Evolutionary conservation across 805 yeast species (phyloP).

Genomic region (Candida xyloterini): DNA sequence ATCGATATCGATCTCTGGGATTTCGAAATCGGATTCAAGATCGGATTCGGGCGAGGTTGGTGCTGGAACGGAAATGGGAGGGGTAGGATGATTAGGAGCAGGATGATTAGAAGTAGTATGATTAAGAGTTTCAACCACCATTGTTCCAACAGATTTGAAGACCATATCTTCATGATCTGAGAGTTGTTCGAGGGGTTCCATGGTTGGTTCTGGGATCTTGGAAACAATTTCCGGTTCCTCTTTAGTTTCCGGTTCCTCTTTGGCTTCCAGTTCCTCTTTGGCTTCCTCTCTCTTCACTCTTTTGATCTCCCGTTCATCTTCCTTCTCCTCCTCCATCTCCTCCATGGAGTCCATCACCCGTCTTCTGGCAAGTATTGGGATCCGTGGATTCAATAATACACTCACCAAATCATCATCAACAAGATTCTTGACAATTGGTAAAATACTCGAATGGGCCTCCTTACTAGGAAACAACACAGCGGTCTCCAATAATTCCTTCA

Average conservation of each 20-base stretch:
- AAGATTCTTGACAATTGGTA: conserved; percentile 65
- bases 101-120: background rate
- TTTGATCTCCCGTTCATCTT: conserved; percentile 9
- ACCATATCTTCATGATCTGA: conserved; percentile 15
- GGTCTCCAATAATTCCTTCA: conserved; percentile 39
- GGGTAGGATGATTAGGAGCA: background rate
- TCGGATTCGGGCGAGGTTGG: conserved; percentile 20
- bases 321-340: conserved; percentile 11
- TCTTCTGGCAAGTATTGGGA: conserved; percentile 46
- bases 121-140: background rate
- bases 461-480: conserved; percentile 68
- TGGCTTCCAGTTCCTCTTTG: background rate
- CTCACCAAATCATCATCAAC: conserved; percentile 51
- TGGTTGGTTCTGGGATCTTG: background rate
- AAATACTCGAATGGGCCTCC: conserved; percentile 49
- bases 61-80: background rate
- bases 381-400: conserved; percentile 68
- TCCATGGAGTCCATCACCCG: background rate
- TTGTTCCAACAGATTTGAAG: conserved; percentile 15
- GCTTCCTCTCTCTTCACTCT: conserved; percentile 1
- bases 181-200: background rate
- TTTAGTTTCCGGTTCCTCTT: conserved; percentile 14
- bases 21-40: conserved; percentile 34
- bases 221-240: conserved; percentile 9
- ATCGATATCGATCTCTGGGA: conserved; percentile 35